A percentile compares a stretch with the other conserved stretches of the same genome.
These are phyloP conservation scores for Rhizopogon roseolus DNA, from an alignment of 768 basidiomycete species.

Conservation along the genomic window DNA sequence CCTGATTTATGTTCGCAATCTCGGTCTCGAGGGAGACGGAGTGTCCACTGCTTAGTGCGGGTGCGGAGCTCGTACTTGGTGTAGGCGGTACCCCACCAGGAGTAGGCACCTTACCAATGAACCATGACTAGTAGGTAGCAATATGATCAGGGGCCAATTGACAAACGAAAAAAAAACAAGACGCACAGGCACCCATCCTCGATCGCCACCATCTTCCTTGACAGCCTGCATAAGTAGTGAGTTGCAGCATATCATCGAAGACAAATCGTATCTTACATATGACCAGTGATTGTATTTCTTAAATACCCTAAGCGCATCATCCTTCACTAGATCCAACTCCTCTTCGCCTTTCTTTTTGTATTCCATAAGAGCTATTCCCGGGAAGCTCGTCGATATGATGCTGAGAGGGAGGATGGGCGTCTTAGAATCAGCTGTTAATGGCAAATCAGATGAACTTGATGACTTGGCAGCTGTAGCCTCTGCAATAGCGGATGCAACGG, in stretches of 20 bases:
- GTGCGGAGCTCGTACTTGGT: constrained; percentile 43
- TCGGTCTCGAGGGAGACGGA: constrained; percentile 30
- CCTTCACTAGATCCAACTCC: constrained; percentile 85
- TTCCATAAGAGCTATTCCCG: constrained; percentile 94
- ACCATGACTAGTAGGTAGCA: constrained; percentile 66
- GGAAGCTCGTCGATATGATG: constrained; percentile 97
- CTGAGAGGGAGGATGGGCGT: constrained; percentile 85
- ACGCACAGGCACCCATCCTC: constrained; percentile 92
- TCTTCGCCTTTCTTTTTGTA: constrained; percentile 93
- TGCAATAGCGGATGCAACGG: constrained; percentile 82
- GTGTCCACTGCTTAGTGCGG: constrained; percentile 21
- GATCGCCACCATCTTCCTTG: constrained; percentile 87
- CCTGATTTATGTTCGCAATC: constrained; percentile 40
- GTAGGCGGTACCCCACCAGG: constrained; percentile 39
- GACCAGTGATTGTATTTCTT: constrained; percentile 99
- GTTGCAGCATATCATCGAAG: constrained; percentile 5
- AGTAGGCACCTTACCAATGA: constrained; percentile 79
- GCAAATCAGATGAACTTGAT: constrained; percentile 36
- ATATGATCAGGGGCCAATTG: not conserved
- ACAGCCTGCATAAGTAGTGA: constrained; percentile 58
- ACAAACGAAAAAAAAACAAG: not conserved
- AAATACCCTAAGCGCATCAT: constrained; percentile 87
- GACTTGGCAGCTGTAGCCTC: constrained; percentile 66
- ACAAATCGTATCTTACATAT: constrained; percentile 50
- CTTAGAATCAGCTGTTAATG: constrained; percentile 34